Conservation (phyloP, 75 land plant species). For the Selaginella tamariscina region DNA sequence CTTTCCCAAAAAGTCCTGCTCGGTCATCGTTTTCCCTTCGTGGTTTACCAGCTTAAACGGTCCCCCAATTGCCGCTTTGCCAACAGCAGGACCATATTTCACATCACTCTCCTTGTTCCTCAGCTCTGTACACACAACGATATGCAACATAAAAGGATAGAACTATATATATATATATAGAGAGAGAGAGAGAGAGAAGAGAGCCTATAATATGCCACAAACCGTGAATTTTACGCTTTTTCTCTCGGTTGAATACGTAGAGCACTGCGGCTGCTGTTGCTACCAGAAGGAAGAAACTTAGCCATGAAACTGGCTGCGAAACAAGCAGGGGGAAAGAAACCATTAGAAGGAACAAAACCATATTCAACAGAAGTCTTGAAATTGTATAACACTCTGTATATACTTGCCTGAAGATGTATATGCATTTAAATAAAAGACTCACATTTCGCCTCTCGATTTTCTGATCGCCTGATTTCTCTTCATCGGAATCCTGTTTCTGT, state of each 20-base stretch:
- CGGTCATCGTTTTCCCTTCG: conserved; percentile 71
- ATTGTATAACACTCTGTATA: too few relatives aligned
- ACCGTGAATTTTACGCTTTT: conserved; percentile 89
- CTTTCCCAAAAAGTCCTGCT: conserved; percentile 71
- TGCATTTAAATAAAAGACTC: background rate
- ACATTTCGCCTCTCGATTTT: background rate
- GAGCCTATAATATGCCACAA: conserved; percentile 18
- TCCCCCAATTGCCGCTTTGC: conserved; percentile 94
- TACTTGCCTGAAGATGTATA: background rate
- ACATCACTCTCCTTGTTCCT: conserved; percentile 28
- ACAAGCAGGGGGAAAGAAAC: background rate
- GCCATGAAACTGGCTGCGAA: conserved; percentile 92
- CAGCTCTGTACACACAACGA: conserved; percentile 32
- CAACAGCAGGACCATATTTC: conserved; percentile 76
- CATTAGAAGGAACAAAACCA: too few relatives aligned
- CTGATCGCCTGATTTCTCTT: background rate
- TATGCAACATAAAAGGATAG: background rate
- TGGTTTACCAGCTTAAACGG: conserved; percentile 83
- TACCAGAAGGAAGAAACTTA: conserved; percentile 59
- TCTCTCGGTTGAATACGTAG: conserved; percentile 58
- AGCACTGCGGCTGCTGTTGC: conserved; percentile 68
- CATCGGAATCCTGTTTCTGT: too few relatives aligned
- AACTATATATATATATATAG: background rate
- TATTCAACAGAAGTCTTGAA: too few relatives aligned
- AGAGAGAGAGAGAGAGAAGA: background rate